Conservation (phyloP, 352 stramenopile genomes). For the Blastocystis sp. region DNA sequence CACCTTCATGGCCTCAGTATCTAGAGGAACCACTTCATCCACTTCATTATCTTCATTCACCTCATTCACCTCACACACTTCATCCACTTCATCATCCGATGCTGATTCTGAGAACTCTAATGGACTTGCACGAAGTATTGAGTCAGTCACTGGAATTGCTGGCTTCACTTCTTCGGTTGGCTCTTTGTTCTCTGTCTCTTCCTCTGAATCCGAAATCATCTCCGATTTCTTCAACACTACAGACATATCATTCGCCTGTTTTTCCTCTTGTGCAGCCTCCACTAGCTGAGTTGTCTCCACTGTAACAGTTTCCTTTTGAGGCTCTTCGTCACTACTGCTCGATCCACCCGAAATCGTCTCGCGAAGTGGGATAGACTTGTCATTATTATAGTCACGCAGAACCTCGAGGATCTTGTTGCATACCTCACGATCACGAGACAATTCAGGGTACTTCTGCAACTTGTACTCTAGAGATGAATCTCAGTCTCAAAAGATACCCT, state of each 20-base stretch:
- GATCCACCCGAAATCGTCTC: background rate
- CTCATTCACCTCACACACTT: background rate
- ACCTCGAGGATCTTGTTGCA: slow-evolving; percentile 20
- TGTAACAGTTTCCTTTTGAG: background rate
- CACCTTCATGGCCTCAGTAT: background rate
- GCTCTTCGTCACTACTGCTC: background rate
- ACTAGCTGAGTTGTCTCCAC: background rate
- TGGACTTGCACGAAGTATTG: too few relatives aligned
- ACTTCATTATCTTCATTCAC: background rate
- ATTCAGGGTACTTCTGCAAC: background rate
- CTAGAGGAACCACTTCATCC: background rate
- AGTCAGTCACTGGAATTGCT: too few relatives aligned
- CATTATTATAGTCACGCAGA: background rate
- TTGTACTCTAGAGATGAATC: slow-evolving; percentile 4
- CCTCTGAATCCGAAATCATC: too few relatives aligned
- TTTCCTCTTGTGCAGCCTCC: background rate
- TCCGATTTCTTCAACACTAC: too few relatives aligned
- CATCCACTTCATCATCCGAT: too few relatives aligned
- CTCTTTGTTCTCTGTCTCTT: too few relatives aligned
- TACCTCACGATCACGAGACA: background rate
- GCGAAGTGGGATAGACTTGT: background rate
- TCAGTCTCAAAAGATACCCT: background rate
- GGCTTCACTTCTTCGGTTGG: too few relatives aligned
- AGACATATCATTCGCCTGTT: background rate
- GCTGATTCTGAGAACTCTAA: too few relatives aligned